phyloP scores from a whole-genome alignment of 768 basidiomycete genomes.

The Xerocomellus intermedius region DNA sequence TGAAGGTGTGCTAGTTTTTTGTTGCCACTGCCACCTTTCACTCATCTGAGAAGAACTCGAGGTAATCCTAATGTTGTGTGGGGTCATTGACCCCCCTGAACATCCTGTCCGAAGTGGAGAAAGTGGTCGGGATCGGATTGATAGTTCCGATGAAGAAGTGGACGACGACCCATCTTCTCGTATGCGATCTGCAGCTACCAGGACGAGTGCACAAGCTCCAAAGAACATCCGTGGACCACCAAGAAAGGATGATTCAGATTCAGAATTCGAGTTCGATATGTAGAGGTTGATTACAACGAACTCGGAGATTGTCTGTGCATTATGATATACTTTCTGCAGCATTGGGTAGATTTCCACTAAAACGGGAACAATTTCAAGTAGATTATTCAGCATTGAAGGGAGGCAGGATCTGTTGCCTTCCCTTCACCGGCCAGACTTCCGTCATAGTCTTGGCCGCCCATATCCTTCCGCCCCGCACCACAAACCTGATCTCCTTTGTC shows the following conservation, averaged over 20 bases:
- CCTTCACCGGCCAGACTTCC: slow-evolving; percentile 70
- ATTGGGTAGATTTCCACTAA: not conserved
- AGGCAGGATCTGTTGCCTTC: slow-evolving; percentile 53
- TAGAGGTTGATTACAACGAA: slow-evolving; percentile 28
- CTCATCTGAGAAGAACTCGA: slow-evolving; percentile 56
- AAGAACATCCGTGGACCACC: slow-evolving; percentile 55
- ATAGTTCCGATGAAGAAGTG: slow-evolving; percentile 47
- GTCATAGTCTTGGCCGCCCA: slow-evolving; percentile 68
- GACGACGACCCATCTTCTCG: slow-evolving; percentile 50
- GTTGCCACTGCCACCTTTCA: not conserved
- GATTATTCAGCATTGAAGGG: slow-evolving; percentile 50
- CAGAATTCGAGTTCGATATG: slow-evolving; percentile 75
- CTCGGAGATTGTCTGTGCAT: not conserved
- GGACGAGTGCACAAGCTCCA: slow-evolving; percentile 46
- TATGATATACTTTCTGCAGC: not conserved
- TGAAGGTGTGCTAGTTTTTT: slow-evolving; percentile 56
- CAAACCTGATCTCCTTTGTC: slow-evolving; percentile 52
- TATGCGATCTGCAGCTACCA: slow-evolving; percentile 56
- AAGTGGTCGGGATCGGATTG: slow-evolving; percentile 35
- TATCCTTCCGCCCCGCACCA: slow-evolving; percentile 65
- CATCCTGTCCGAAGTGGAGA: slow-evolving; percentile 33
- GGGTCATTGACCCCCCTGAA: slow-evolving; percentile 61
- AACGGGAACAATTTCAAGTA: not conserved
- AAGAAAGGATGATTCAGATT: slow-evolving; percentile 70
- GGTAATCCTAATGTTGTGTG: slow-evolving; percentile 60